Evolutionary conservation across 768 basidiomycete genomes (phyloP), one percentile per base, ranked within the genome.

Genomic region (Galerina sulciceps): DNA sequence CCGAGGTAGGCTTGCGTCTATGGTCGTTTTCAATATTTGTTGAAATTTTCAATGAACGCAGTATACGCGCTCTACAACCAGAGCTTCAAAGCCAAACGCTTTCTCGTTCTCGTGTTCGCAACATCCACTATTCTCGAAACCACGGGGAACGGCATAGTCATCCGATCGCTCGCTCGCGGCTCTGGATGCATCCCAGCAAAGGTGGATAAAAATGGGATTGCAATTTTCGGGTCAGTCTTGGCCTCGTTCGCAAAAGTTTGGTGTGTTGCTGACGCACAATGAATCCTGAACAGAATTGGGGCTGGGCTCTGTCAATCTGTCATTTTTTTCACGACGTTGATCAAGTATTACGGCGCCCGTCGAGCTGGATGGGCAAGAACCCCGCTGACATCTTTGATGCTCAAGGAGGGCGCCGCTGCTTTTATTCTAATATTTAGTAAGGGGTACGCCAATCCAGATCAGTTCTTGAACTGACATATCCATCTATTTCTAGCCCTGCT

Each of bases 61-160:
- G 67, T 68, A 10, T 63, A 63, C 20, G 58, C 63, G 1, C 57
- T 68, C n/a, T 68, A 65, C 56, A 64, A 64, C 26, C 63, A 58
- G 23, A 61, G 52, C 49, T 51, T 43, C 9, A 37, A 53, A 6
- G 42, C 55, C 9, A 61, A 51, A 40, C 55, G 51, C 20, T 31
- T 65, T 10, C 55, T 68, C 15, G 10, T 43, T 2, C 18, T 37
- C 13, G 23, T 60, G 17, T 61, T 63, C 17, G 15, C 55, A 10
- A 17, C 57, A 3, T 53, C 54, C 4, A 45, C 51, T 17, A 9
- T 23, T 1, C 51, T 66, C 4, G 67, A 68, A 51, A 44, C 54
- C 3, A 48, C 53, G n/a, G 63, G 59, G 5, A 61, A 47, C 3
- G 31, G 18, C 15, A 31, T 59, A 8, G 53, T 63, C 34, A 35